A percentile compares a stretch with the other conserved stretches of the same genome.
Evolutionary conservation across 2,329 filamentous ascomycete genomes (phyloP).

Genomic region (Epichloe scottii): DNA sequence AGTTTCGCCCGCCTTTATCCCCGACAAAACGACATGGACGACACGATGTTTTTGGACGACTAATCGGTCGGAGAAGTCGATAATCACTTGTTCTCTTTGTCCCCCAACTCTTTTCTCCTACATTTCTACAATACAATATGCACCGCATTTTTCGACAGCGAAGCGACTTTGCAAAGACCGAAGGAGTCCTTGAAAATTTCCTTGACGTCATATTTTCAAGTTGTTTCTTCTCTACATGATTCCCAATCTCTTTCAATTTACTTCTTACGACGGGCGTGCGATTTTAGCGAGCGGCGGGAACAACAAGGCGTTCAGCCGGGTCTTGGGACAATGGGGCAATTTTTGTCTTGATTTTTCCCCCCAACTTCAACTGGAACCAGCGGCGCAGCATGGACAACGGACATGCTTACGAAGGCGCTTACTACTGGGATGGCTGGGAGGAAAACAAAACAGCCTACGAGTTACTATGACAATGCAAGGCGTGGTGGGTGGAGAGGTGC

Average conservation of each 20-base stretch:
- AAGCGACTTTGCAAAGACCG: background rate
- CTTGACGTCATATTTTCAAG: too few relatives aligned
- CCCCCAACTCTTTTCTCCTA: background rate
- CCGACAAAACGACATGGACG: conserved; percentile 17
- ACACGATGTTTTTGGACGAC: conserved; percentile 24
- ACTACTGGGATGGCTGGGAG: background rate
- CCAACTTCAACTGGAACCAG: background rate
- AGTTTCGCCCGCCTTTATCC: background rate
- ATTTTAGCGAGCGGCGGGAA: background rate
- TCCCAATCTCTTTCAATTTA: background rate
- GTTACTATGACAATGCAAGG: conserved; percentile 1
- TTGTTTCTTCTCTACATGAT: too few relatives aligned
- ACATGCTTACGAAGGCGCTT: background rate
- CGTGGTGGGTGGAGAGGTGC: background rate
- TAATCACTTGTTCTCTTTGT: background rate
- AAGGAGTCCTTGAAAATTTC: background rate
- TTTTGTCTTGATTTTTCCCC: background rate
- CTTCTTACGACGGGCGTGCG: background rate
- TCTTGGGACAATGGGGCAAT: background rate
- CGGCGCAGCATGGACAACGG: background rate
- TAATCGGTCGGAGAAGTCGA: conserved; percentile 22
- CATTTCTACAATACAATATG: background rate
- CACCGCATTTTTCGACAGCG: background rate
- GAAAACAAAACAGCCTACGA: background rate
- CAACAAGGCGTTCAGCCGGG: background rate